Evolutionary conservation across 2,329 filamentous ascomycete species (phyloP), one percentile per base, ranked within the genome.

Genomic region (Apiospora arundinis): DNA sequence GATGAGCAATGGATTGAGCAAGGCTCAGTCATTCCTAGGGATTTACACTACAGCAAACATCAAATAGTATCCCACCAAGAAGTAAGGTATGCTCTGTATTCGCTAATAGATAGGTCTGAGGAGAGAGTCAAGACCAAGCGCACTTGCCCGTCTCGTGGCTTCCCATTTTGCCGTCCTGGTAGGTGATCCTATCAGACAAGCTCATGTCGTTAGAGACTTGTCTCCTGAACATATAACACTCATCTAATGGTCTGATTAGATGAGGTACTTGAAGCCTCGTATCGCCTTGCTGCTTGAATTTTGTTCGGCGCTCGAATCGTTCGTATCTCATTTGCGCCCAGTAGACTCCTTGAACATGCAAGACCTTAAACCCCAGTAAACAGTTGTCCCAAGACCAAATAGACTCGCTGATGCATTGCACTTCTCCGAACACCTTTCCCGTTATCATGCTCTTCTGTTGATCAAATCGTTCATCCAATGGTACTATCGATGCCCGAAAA

Each of bases 401-500:
- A n/a, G 56, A 40, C 28, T 40, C 56, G 56, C 56, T 63, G 28
- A 63, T 63, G 56, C 56, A 63, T 63, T 63, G 32, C 9, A 63
- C 18, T 63, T 40, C 32, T 28, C 56, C 56, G 12, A 32, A 63
- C 32, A 63, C 56, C 56, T 37, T 37, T 40, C 32, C 18, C 56
- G 12, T 63, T n/a, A 63, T 23, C 56, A 63, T 63, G 32, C 32
- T 63, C 18, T 63, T 63, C 9, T 40, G 28, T 63, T 40, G 18
- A 40, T n/a, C 56, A 40, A 40, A 40, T 12, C 32, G 32, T 40
- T 7, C 37, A 40, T 32, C 56, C 32, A 63, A n/a, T n/a, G 32
- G 18, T 63, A n/a, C 74, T 78, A 80, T 73, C 78, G 76, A 75
- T 80, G 79, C 42, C 78, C 78, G 67, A 80, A 71, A 78, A 80